Conservation (phyloP, 2,329 filamentous ascomycete genomes). For the Pyricularia pennisetigena region DNA sequence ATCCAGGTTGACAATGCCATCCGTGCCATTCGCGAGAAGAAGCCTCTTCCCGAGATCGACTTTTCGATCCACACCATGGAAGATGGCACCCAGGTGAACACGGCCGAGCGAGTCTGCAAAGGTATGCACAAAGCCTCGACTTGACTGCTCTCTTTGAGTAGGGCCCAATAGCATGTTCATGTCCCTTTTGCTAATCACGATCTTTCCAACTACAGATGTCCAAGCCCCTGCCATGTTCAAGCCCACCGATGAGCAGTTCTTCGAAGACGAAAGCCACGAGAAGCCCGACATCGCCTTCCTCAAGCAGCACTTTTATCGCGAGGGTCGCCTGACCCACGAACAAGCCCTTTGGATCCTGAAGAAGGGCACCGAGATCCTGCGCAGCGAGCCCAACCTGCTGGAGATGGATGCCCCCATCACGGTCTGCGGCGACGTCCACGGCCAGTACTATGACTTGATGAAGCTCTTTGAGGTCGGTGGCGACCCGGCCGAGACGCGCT, state of each 20-base stretch:
- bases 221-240: conserved; percentile 92
- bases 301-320: conserved; percentile 97
- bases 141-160: background rate
- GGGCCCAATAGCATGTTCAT: background rate
- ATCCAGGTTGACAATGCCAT: conserved; percentile 78
- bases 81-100: conserved; percentile 91
- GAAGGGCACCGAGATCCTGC: conserved; percentile 77
- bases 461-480: conserved; percentile 98
- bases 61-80: conserved; percentile 99
- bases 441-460: conserved; percentile 99
- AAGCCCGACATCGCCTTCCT: conserved; percentile 92
- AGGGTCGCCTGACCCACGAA: conserved; percentile 92
- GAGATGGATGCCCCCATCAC: conserved; percentile 99
- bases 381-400: conserved; percentile 84
- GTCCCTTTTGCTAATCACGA: background rate
- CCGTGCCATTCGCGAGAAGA: conserved; percentile 89
- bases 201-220: conserved; percentile 56
- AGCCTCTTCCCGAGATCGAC: conserved; percentile 93
- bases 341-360: conserved; percentile 94
- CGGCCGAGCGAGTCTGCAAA: conserved; percentile 94
- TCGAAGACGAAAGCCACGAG: conserved; percentile 70
- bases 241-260: conserved; percentile 91
- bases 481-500: conserved; percentile 90
- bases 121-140: conserved; percentile 45
- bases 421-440: conserved; percentile 95